Conservation (phyloP, 495 filamentous ascomycete genomes). For the Cetradonia linearis region DNA sequence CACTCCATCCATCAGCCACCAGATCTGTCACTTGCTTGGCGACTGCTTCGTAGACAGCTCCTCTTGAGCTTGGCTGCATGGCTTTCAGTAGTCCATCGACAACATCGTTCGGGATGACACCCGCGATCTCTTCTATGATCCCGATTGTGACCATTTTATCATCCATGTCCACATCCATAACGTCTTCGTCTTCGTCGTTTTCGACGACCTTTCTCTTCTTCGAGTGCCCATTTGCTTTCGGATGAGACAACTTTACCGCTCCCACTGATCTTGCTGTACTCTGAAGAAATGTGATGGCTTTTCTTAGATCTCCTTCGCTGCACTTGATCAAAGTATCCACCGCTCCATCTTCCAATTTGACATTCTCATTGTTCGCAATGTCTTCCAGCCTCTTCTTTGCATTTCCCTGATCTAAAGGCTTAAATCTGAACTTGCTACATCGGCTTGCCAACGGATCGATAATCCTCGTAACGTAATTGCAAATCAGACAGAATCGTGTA, state of each 20-base stretch:
- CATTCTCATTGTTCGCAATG: constrained; percentile 68
- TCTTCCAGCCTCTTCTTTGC: constrained; percentile 63
- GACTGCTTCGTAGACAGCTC: constrained; percentile 58
- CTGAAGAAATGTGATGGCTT: constrained; percentile 93
- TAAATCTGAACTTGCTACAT: constrained; percentile 97
- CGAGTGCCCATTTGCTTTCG: constrained; percentile 35
- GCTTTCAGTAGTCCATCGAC: constrained; percentile 61
- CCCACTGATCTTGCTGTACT: constrained; percentile 75
- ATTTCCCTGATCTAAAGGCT: constrained; percentile 77
- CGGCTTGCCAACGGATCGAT: constrained; percentile 90
- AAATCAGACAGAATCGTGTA: constrained; percentile 93
- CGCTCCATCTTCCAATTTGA: constrained; percentile 65
- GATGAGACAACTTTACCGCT: constrained; percentile 32
- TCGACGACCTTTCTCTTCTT: constrained; percentile 48
- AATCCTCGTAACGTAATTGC: constrained; percentile 96
- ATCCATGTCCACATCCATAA: constrained; percentile 45
- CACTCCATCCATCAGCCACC: constrained; percentile 96
- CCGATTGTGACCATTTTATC: constrained; percentile 54
- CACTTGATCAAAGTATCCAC: constrained; percentile 75
- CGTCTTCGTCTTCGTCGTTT: constrained; percentile 41
- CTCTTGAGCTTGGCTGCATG: constrained; percentile 60
- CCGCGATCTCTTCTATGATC: constrained; percentile 88
- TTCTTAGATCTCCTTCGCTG: constrained; percentile 87
- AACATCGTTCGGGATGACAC: constrained; percentile 70
- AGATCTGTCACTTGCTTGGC: constrained; percentile 73